Percentiles rank a stretch among this genome's conserved stretches.
Evolutionary conservation across 495 filamentous ascomycete species (phyloP).

Genomic region (Filosporella fistucella): DNA sequence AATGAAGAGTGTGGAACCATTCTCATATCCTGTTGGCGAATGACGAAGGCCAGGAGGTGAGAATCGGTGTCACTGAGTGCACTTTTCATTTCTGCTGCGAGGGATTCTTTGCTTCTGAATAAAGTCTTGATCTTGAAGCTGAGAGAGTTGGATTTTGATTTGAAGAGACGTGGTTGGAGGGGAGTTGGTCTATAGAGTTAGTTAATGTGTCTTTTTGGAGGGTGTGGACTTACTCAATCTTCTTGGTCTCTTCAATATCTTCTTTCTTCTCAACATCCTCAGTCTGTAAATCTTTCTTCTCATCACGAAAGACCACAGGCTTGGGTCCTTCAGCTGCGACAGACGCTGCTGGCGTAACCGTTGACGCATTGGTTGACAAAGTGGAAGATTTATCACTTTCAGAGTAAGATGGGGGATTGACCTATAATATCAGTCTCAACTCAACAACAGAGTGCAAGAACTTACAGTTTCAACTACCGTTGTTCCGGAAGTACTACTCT

Average conservation of each 20-base stretch:
- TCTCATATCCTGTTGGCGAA: slow-evolving; percentile 1
- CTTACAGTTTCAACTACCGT: neutral
- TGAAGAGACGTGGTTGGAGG: slow-evolving; percentile 19
- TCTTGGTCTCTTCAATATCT: neutral
- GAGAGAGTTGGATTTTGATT: slow-evolving; percentile 8
- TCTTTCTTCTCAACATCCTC: neutral
- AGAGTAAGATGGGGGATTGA: slow-evolving; percentile 15
- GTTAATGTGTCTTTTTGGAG: neutral
- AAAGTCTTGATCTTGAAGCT: slow-evolving; percentile 18
- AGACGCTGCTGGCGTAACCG: too few relatives aligned
- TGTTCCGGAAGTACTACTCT: too few relatives aligned
- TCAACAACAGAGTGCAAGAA: neutral
- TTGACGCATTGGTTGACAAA: neutral
- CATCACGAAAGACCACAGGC: neutral
- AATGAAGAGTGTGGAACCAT: slow-evolving; percentile 19
- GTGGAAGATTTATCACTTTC: neutral
- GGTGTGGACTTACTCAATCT: slow-evolving; percentile 7
- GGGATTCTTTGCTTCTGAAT: slow-evolving; percentile 21
- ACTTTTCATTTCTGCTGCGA: slow-evolving; percentile 19
- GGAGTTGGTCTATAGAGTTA: slow-evolving; percentile 7
- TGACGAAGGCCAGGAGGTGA: slow-evolving; percentile 12
- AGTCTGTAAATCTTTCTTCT: neutral
- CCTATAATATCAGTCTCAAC: slow-evolving; percentile 3
- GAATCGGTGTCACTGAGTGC: slow-evolving; percentile 16
- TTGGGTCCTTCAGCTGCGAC: too few relatives aligned